Conservation (phyloP, 2,329 filamentous ascomycete species). For the Trichothecium sympodiale region DNA sequence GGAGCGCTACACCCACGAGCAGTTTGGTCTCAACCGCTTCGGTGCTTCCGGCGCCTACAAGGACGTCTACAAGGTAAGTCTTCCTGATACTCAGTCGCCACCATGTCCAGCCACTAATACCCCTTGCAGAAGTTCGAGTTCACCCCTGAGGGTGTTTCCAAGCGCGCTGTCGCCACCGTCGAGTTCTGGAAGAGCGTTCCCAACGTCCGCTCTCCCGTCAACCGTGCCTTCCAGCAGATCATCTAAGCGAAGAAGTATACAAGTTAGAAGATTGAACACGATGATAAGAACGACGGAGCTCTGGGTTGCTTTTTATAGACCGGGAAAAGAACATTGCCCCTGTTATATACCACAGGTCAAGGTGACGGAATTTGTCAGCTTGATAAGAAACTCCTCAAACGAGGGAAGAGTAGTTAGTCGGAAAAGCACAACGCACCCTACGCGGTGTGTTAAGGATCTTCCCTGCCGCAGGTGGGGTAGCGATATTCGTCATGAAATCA, state of each 20-base stretch:
- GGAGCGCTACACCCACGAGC: slow-evolving; percentile 99
- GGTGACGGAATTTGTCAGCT: slow-evolving; percentile 2
- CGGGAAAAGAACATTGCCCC: background rate
- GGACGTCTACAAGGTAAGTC: slow-evolving; percentile 82
- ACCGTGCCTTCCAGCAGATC: slow-evolving; percentile 95
- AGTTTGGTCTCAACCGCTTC: slow-evolving; percentile 98
- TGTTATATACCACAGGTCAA: background rate
- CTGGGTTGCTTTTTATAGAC: too few species aligned
- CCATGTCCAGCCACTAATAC: slow-evolving; percentile 20
- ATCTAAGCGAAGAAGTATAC: slow-evolving; percentile 46
- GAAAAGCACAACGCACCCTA: background rate
- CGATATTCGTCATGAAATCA: background rate
- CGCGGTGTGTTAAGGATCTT: background rate
- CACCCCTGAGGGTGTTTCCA: slow-evolving; percentile 90
- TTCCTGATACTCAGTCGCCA: background rate
- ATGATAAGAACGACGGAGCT: too few species aligned
- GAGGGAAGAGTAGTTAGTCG: slow-evolving; percentile 8
- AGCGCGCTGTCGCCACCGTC: slow-evolving; percentile 84
- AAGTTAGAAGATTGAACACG: too few species aligned
- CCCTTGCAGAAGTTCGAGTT: slow-evolving; percentile 87
- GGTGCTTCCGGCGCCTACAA: slow-evolving; percentile 95
- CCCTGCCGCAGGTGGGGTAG: background rate
- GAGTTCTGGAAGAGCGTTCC: slow-evolving; percentile 94
- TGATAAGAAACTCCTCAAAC: slow-evolving; percentile 1
- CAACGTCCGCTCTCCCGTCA: slow-evolving; percentile 87